Evolutionary conservation across 139 green algal species (phyloP).

Genomic region (Chlamydomonas eustigma): DNA sequence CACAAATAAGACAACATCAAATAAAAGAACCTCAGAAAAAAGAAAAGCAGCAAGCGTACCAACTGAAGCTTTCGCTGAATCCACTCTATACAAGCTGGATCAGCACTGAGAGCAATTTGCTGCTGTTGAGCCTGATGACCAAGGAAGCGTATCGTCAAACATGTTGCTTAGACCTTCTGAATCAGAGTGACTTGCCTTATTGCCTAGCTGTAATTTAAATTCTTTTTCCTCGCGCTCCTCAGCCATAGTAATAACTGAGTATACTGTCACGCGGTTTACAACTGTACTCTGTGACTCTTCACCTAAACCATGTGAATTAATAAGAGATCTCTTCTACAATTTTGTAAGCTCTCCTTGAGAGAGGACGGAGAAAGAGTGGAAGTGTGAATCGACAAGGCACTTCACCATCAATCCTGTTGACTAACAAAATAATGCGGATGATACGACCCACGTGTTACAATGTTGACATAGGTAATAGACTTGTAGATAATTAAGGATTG

Average conservation of each 20-base stretch:
- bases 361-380: too few species aligned
- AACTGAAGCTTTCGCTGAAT: conserved; percentile 50
- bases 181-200: background rate
- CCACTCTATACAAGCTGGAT: conserved; percentile 47
- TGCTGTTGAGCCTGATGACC: background rate
- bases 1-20: background rate
- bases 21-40: background rate
- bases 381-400: too few species aligned
- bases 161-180: background rate
- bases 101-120: conserved; percentile 12
- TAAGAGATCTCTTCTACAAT: too few species aligned
- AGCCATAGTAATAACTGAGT: background rate
- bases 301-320: too few species aligned
- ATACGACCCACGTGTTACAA: too few species aligned
- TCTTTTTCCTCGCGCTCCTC: background rate
- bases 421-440: too few species aligned
- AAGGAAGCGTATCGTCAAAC: background rate
- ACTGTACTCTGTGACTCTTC: too few species aligned
- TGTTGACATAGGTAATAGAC: too few species aligned
- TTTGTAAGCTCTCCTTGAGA: too few species aligned
- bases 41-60: conserved; percentile 29
- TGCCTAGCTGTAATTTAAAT: conserved; percentile 12
- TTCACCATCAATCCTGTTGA: too few species aligned
- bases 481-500: too few species aligned
- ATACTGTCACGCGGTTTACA: too few species aligned